Base-by-base conservation (phyloP, 2,329 filamentous ascomycete genomes). In the Dothideomycetes sp. region DNA sequence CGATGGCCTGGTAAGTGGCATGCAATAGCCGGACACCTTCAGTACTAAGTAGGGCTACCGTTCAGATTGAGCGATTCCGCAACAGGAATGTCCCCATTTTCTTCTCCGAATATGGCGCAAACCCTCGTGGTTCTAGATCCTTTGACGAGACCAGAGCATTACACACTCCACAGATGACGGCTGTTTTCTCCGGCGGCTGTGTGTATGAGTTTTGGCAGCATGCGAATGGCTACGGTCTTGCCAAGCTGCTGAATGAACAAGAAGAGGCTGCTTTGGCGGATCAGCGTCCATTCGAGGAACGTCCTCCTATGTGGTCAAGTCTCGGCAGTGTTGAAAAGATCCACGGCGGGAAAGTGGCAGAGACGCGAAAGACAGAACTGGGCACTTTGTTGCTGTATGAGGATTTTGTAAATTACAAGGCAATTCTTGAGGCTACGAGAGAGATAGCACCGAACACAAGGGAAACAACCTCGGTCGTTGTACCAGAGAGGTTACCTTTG, bases 321-420 rank as follows among this genome's bases (percentile, higher is more conserved):
- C 3, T 14, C 1, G 10, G 7, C 31, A 17, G 16, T 8, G 15
- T 12, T 22, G 10, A 14, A 4, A 22, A 38, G 31, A 33, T 22
- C 5, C 19, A 32, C n/a, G n/a, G n/a, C n/a, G n/a, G n/a, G n/a
- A n/a, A n/a, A 1, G 36, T 45, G 2, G 19, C 15, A 12, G 47
- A 49, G 22, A 40, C 5, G 24, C 42, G 47, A 22, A n/a, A 37
- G 35, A 47, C 31, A 10, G 36, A 41, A 11, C 19, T 29, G 10
- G 47, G 43, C 4, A 32, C 34, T 15, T 4, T 49, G 16, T 24
- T 36, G n/a, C 30, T 49, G 10, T 46, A 39, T 30, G 22, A 47
- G 7, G 45, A 49, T 40, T 47, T 49, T 18, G 30, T 31, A 17
- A 45, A 47, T 19, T 49, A 47, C 35, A 47, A 43, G 16, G n/a